Percentiles rank a stretch among this genome's conserved stretches.
phyloP scores from a whole-genome alignment of 345 rosid species.

The Heritiera littoralis region DNA sequence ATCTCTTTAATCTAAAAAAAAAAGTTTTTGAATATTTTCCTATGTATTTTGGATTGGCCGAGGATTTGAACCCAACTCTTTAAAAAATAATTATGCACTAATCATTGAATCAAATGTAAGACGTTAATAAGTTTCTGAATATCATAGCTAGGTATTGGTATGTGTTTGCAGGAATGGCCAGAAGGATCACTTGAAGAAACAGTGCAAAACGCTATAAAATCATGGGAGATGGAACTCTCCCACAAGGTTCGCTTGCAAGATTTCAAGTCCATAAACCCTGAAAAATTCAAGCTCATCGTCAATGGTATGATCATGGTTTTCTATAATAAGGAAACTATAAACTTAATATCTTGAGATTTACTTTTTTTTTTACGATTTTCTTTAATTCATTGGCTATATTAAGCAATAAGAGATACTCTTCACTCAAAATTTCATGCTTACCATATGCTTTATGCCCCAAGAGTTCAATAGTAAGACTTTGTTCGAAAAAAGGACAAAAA shows the following conservation, averaged over 20 bases:
- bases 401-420: too few species aligned
- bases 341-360: neutral
- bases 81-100: neutral
- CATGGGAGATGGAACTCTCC: slow-evolving; percentile 90
- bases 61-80: too few species aligned
- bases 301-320: slow-evolving; percentile 45
- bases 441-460: neutral
- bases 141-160: too few species aligned
- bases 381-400: too few species aligned
- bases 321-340: neutral
- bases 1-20: too few species aligned
- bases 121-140: too few species aligned
- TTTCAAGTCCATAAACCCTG: slow-evolving; percentile 68
- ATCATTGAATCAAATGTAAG: neutral
- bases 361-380: too few species aligned
- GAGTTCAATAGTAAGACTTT: neutral
- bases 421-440: too few species aligned
- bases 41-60: too few species aligned
- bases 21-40: too few species aligned
- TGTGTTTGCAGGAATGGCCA: slow-evolving; percentile 61
- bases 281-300: slow-evolving; percentile 68
- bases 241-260: slow-evolving; percentile 70
- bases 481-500: too few species aligned
- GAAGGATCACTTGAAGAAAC: slow-evolving; percentile 74
- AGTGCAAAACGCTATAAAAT: slow-evolving; percentile 75